Percentiles rank a stretch among this genome's conserved stretches.
Evolutionary conservation across 2,329 filamentous ascomycete genomes (phyloP).

Genomic region (Claviceps paspali): DNA sequence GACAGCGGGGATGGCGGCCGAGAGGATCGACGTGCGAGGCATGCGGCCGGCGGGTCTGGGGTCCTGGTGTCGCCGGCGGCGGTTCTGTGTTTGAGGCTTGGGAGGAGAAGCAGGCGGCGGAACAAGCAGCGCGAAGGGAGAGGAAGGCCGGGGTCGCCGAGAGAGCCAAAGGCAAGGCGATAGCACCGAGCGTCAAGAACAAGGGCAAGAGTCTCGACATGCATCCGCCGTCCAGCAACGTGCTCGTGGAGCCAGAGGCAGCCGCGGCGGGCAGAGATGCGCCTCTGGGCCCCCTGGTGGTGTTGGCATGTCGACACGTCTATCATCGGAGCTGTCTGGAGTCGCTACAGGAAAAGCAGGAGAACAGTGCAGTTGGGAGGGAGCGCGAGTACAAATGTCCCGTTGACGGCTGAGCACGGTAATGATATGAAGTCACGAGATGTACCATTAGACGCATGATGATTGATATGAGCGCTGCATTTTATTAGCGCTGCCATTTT

Average conservation of each 20-base stretch:
- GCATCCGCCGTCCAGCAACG: conserved; percentile 28
- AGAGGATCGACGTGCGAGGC: conserved; percentile 75
- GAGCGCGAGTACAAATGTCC: conserved; percentile 40
- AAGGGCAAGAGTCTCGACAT: conserved; percentile 29
- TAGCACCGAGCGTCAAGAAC: conserved; percentile 19
- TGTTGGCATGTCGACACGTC: conserved; percentile 56
- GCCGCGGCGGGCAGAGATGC: conserved; percentile 21
- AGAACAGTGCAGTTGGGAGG: conserved; percentile 29
- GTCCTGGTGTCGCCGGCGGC: conserved; percentile 60
- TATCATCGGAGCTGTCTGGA: conserved; percentile 58
- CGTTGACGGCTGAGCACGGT: conserved; percentile 32
- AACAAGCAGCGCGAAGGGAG: conserved; percentile 29
- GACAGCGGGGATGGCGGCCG: conserved; percentile 81
- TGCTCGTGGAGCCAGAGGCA: conserved; percentile 19
- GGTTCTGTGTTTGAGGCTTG: conserved; percentile 66
- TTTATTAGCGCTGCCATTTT: neutral
- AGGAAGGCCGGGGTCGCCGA: conserved; percentile 22
- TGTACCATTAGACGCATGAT: conserved; percentile 4
- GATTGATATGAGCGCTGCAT: conserved; percentile 1
- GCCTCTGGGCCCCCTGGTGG: conserved; percentile 47
- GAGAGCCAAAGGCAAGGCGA: conserved; percentile 22
- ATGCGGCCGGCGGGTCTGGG: conserved; percentile 74
- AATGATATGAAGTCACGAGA: too few species aligned
- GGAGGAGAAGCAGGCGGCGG: conserved; percentile 45
- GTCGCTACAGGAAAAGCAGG: conserved; percentile 40